These are phyloP conservation scores for Sugiyamaella qingdaonensis DNA, from an alignment of 805 yeast species.

Conservation along the genomic window DNA sequence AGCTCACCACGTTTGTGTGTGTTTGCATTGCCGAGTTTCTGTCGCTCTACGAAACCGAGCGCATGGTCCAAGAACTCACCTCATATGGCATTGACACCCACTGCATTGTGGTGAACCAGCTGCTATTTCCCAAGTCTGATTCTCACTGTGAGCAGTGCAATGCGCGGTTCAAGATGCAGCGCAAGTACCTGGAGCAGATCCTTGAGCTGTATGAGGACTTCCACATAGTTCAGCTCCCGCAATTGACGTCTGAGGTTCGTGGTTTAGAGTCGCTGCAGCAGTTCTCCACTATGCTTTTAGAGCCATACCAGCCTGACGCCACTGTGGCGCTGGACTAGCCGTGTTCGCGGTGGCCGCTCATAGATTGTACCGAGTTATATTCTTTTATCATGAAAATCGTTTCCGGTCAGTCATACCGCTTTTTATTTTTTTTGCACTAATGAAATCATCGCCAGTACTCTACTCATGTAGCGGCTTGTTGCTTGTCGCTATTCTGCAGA, in stretches of 20 bases:
- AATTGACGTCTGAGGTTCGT: conserved; percentile 90
- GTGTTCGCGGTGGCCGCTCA: not conserved
- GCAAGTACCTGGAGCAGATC: conserved; percentile 91
- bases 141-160: conserved; percentile 82
- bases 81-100: conserved; percentile 95
- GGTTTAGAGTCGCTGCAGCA: conserved; percentile 81
- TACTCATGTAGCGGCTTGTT: no score
- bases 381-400: no score
- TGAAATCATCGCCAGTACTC: no score
- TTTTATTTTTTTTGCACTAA: no score
- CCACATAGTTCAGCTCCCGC: conserved; percentile 93
- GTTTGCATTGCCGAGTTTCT: conserved; percentile 97
- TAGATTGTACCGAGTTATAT: no score
- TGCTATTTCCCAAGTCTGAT: conserved; percentile 72
- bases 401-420: no score
- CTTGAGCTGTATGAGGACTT: conserved; percentile 95
- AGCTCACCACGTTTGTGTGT: conserved; percentile 85
- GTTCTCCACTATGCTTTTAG: conserved; percentile 75
- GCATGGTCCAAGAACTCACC: conserved; percentile 94
- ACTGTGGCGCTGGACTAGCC: not conserved
- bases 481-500: no score
- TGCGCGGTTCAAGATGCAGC: conserved; percentile 93
- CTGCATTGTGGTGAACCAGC: conserved; percentile 92
- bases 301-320: conserved; percentile 52
- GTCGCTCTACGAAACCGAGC: conserved; percentile 93